Evolutionary conservation across 768 basidiomycete species (phyloP), one percentile per base, ranked within the genome.

Genomic region (Lanmaoa pseudosensibilis): DNA sequence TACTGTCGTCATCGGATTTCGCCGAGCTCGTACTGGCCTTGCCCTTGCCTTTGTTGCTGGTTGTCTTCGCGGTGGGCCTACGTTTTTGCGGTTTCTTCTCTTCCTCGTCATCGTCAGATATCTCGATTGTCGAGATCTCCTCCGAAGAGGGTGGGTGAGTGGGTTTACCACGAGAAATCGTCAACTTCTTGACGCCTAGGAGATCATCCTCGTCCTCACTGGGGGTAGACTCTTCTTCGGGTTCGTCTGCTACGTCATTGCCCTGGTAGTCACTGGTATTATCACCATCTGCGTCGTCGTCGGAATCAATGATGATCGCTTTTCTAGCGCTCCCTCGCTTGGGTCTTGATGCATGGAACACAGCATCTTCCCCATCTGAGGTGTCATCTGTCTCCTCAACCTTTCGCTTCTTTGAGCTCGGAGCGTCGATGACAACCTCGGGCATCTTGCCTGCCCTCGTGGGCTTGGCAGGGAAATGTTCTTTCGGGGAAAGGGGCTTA

Each of bases 351-450:
- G 65, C 70, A 33, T 68, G 67, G 1, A 49, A 64, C n/a, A 77
- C 76, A 3, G 72, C 75, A 19, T 76, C 79, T 48, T 73, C 74
- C 36, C 15, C 59, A 27, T 62, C 67, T 1, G 69, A 73, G 40
- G 32, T 63, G 37, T 57, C 66, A 33, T 55, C 66, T 25, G 57
- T 58, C 54, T 64, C 21, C 52, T 57, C 55, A 11, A 37, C 55
- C 54, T 61, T 65, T 27, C 60, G 47, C 47, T 59, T 59, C 55
- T 63, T 69, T 27, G 65, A 53, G 47, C 19, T 55, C 27, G 55
- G 55, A 47, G 55, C 63, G 5, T 75, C 73, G 37, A 90, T 80
- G 18, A 87, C 80, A 9, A 88, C 87, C 63, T 88, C 86, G 34
- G 83, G 72, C 11, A 73, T 74, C 46, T 77, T 65, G 21, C 81